Evolutionary conservation across 139 green algal genomes (phyloP).

Genomic region (Micractinium sp.): DNA sequence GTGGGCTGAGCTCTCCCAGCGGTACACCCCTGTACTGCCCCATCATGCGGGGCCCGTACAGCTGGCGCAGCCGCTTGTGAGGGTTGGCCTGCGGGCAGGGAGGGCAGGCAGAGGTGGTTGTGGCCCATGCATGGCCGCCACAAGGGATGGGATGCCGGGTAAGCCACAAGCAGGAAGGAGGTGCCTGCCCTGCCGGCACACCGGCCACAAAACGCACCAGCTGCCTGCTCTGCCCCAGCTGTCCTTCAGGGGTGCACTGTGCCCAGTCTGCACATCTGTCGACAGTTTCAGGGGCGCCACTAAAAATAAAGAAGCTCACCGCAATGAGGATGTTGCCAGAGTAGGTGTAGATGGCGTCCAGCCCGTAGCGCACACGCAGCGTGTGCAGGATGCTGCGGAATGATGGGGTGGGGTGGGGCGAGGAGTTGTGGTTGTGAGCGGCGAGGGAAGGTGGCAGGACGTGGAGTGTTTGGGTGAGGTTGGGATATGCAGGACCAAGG

Average conservation of each 20-base stretch:
- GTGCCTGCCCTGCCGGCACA: too few species aligned
- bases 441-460: neutral
- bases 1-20: constrained; percentile 81
- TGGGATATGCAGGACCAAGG: neutral
- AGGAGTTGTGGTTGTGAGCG: neutral
- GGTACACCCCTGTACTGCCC: constrained; percentile 73
- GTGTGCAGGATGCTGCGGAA: constrained; percentile 78
- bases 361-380: constrained; percentile 70
- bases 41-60: constrained; percentile 89
- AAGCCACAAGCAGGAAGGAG: too few species aligned
- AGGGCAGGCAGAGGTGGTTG: neutral
- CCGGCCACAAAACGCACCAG: too few species aligned
- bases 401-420: too few species aligned
- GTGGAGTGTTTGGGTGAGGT: neutral
- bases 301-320: constrained; percentile 27
- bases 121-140: neutral
- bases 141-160: too few species aligned
- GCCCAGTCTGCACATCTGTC: too few species aligned
- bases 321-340: constrained; percentile 87
- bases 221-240: too few species aligned
- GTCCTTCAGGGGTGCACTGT: too few species aligned
- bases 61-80: constrained; percentile 73
- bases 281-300: too few species aligned
- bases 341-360: constrained; percentile 93
- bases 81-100: constrained; percentile 73